These are phyloP conservation scores for Solanum sejunctum DNA, from an alignment of 257 asterid species.

Conservation along the genomic window DNA sequence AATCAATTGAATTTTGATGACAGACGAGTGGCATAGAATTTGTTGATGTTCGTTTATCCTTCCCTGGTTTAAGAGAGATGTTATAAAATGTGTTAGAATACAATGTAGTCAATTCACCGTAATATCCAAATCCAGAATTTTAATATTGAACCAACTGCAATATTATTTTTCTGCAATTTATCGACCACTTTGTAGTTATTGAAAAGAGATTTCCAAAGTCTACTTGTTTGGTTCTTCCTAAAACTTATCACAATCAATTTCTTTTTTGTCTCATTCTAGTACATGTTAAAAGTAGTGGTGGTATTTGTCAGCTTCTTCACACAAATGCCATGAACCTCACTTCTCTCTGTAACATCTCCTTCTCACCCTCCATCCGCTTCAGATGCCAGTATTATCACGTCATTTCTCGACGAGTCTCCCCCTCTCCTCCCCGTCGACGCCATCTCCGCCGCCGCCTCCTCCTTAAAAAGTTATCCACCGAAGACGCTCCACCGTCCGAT, in stretches of 20 bases:
- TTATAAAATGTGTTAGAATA: no score
- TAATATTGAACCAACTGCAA: background rate
- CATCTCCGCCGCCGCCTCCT: constrained; percentile 72
- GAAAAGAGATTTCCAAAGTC: no score
- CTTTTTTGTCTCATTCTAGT: background rate
- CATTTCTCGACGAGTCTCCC: constrained; percentile 14
- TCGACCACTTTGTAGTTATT: no score
- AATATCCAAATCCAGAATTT: background rate
- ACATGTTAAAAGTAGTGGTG: background rate
- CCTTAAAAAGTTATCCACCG: constrained; percentile 27
- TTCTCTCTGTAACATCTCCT: background rate
- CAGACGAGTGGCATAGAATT: background rate
- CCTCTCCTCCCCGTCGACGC: constrained; percentile 28
- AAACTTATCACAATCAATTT: background rate
- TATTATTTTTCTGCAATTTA: no score
- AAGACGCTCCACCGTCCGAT: constrained; percentile 25
- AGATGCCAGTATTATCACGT: constrained; percentile 6
- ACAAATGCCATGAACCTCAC: background rate
- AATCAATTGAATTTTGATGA: background rate
- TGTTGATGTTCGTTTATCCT: background rate
- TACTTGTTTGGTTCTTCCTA: background rate
- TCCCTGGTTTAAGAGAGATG: background rate
- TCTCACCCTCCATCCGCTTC: constrained; percentile 10
- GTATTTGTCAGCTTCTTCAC: background rate
- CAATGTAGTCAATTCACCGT: no score